A percentile compares a stretch with the other conserved stretches of the same genome.
Evolutionary conservation across 2,329 filamentous ascomycete genomes (phyloP).

Genomic region (Akanthomyces lecanii): DNA sequence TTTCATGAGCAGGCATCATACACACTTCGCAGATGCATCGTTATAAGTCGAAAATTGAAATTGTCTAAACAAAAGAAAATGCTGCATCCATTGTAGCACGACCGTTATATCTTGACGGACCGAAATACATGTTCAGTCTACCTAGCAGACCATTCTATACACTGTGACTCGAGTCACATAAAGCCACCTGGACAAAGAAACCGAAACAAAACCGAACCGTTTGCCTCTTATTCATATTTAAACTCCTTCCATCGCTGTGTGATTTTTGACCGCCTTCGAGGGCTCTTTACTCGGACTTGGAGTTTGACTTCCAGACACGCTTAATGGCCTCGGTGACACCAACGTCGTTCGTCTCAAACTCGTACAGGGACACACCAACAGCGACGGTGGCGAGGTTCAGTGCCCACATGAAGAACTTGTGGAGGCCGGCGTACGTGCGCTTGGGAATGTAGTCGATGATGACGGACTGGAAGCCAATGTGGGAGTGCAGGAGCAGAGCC

Average conservation of each 20-base stretch:
- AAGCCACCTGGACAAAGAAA: constrained; percentile 10
- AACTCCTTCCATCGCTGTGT: not conserved
- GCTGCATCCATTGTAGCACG: constrained; percentile 8
- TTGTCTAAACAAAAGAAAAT: constrained; percentile 10
- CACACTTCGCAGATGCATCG: not conserved
- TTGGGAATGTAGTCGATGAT: constrained; percentile 89
- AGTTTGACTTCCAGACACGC: constrained; percentile 75
- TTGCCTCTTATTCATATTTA: not conserved
- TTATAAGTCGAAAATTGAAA: not conserved
- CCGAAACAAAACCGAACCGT: constrained; percentile 3
- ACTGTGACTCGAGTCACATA: constrained; percentile 16
- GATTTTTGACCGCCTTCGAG: not conserved
- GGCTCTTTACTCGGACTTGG: constrained; percentile 33
- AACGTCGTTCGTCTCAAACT: constrained; percentile 98
- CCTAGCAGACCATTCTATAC: constrained; percentile 18
- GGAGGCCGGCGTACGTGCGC: constrained; percentile 62
- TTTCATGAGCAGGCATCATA: not conserved
- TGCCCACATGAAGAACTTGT: constrained; percentile 68
- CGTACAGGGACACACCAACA: constrained; percentile 86
- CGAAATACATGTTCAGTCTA: constrained; percentile 14
- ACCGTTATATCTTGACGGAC: constrained; percentile 8
- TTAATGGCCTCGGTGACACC: constrained; percentile 86
- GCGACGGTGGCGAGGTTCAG: constrained; percentile 75
- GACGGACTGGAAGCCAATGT: constrained; percentile 88
- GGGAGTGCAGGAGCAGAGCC: constrained; percentile 82